Evolutionary conservation across 495 filamentous ascomycete species (phyloP), one percentile per base, ranked within the genome.

Genomic region (Aspergillus panamensis): DNA sequence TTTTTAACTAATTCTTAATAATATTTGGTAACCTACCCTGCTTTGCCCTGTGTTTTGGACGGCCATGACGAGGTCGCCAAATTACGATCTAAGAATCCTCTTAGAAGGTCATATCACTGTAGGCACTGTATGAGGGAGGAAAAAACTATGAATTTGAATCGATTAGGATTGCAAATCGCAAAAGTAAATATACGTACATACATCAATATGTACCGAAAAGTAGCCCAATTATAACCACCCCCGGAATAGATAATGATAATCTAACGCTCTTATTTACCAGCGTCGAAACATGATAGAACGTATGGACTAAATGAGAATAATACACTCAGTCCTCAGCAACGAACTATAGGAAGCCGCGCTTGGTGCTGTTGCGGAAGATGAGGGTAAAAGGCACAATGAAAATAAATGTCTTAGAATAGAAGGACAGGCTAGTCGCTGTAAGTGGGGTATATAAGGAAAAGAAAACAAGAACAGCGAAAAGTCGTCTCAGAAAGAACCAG

Each of bases 401-500:
- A 62, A 55, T 43, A 59, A 53, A 62, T 30, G 54, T 63, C 52
- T 29, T 58, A 57, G 61, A 62, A 69, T 35, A 42, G 62, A 67
- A 59, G 62, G 65, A 40, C 55, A 60, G 49, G 59, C 59, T 49
- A 42, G 55, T 61, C 63, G 63, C 61, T 68, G 48, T 45, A 58
- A 63, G 60, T 65, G 67, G 63, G 58, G 65, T 66, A 58, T 64
- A 64, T 64, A 64, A 57, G 57, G 52, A 52, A 39, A 31, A 29
- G 31, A 59, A 53, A 49, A 53, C 39, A 33, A 48, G 45, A 58
- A 48, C 35, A 33, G 32, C 48, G 33, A 42, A 48, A 59, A 47
- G 53, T 35, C 58, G 47, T 55, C 52, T 42, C 52, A 32, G 32
- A 37, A 14, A 48, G 43, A 35, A 12, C 43, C 31, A 19, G 33